These are phyloP conservation scores for Citrullus colocynthis DNA, from an alignment of 306 rosid species.

Conservation along the genomic window DNA sequence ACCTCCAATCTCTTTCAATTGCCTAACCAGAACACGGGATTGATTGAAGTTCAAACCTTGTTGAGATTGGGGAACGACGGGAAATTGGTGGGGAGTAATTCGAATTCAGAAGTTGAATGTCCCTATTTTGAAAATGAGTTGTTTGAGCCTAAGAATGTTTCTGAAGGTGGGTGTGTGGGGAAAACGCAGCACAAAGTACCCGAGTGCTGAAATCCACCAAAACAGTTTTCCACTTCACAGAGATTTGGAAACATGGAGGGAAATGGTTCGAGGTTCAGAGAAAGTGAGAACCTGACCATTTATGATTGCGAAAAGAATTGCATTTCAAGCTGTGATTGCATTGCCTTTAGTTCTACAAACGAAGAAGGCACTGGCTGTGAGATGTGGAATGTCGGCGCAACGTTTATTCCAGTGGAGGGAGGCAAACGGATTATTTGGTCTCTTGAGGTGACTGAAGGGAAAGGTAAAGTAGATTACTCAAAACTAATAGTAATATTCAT, in stretches of 20 bases:
- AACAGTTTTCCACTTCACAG: background rate
- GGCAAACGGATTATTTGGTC: background rate
- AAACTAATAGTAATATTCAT: background rate
- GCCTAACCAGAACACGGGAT: too few relatives aligned
- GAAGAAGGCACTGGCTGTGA: slow-evolving; percentile 15
- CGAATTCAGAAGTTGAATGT: slow-evolving; percentile 5
- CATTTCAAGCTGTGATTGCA: slow-evolving; percentile 10
- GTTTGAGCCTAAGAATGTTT: background rate
- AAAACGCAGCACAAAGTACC: slow-evolving; percentile 1
- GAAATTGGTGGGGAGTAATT: background rate
- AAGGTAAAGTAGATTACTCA: background rate
- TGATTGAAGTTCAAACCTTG: background rate
- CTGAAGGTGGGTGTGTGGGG: slow-evolving; percentile 8
- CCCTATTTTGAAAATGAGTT: background rate
- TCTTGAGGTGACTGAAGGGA: background rate
- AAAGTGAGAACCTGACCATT: slow-evolving; percentile 4
- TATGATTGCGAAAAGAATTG: slow-evolving; percentile 11
- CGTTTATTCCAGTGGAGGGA: background rate
- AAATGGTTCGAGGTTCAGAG: background rate
- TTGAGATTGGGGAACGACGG: slow-evolving; percentile 7
- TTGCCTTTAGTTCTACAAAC: slow-evolving; percentile 9
- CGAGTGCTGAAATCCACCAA: slow-evolving; percentile 1
- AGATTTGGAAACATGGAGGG: slow-evolving; percentile 7
- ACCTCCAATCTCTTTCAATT: too few relatives aligned
- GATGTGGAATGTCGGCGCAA: slow-evolving; percentile 7